phyloP scores from a whole-genome alignment of 75 land plant genomes.

The Ceratopteris richardii region DNA sequence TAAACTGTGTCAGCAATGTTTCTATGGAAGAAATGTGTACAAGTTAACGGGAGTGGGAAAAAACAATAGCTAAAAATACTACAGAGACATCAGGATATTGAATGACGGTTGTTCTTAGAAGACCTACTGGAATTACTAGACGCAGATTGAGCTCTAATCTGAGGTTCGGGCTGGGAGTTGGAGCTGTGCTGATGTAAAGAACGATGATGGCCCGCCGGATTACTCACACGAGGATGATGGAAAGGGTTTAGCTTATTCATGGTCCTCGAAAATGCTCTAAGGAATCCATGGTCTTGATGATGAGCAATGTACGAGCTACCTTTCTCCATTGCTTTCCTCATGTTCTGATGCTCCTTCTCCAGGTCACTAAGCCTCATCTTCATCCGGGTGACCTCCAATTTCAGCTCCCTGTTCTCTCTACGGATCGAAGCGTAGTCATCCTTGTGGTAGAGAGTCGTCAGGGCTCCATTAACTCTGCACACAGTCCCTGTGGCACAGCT shows the following conservation, averaged over 20 bases:
- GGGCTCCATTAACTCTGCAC: too few relatives aligned
- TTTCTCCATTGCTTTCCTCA: slow-evolving; percentile 71
- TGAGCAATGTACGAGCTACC: neutral
- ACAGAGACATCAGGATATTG: too few relatives aligned
- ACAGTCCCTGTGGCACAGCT: too few relatives aligned
- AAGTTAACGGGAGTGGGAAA: too few relatives aligned
- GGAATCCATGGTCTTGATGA: slow-evolving; percentile 19
- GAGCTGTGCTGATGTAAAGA: neutral
- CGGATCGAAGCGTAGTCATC: slow-evolving; percentile 91
- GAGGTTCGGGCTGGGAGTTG: neutral
- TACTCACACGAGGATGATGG: neutral
- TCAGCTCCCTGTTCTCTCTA: slow-evolving; percentile 92
- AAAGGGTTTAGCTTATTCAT: slow-evolving; percentile 59
- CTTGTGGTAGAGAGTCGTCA: slow-evolving; percentile 6
- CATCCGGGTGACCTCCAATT: slow-evolving; percentile 84
- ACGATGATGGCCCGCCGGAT: neutral
- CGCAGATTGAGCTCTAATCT: neutral
- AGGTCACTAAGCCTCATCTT: slow-evolving; percentile 84
- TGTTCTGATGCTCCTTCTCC: slow-evolving; percentile 84
- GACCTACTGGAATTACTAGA: neutral
- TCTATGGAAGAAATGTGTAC: too few relatives aligned
- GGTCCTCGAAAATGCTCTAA: slow-evolving; percentile 59
- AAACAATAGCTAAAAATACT: too few relatives aligned
- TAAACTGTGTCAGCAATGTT: too few relatives aligned
- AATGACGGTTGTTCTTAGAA: neutral